Evolutionary conservation across 1,139 yeast genomes (phyloP), one percentile per base, ranked within the genome.

Genomic region (Pichia sp.): DNA sequence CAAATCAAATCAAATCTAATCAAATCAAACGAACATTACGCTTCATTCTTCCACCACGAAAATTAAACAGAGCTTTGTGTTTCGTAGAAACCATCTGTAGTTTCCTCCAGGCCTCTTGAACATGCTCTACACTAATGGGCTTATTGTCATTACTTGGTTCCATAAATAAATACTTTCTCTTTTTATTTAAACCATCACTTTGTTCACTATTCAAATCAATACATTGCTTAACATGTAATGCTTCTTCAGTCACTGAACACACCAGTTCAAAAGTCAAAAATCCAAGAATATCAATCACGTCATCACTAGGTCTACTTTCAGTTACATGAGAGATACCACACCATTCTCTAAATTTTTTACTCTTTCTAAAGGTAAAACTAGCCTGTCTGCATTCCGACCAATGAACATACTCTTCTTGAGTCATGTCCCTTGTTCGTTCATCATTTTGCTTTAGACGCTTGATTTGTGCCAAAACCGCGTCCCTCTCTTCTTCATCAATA

Each of bases 311-410:
- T 56, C 94, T 78, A 27, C 94, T 79, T 52, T 94, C 98, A 26
- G 95, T 84, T 41, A 94, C 66, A 46, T 80, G 84, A 0, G 87
- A 67, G 42, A 92, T 78, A 26, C 94, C 95, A 6, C 95, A 94
- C 98, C 98, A 92, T 60, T 92, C 99, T 58, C 95, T 75, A 60
- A 92, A 92, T 58, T 97, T 71, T 61, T 90, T 87, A 23, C 85
- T 86, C 62, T 94, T 92, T 56, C 97, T 73, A 58, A 88, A 92
- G 0, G 98, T 94, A 61, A 92, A 94, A 46, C 95, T 82, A 1
- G 98, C 98, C 62, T 92, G 98, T 53, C 99, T 77, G 66, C 98
- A 92, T 61, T 92, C 99, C 11, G 95, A 85, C 97, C 97, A 92
- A 62, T 94, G 98, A 23, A 90, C 98, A 57, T 92, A 92, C 61